A percentile compares a stretch with the other conserved stretches of the same genome.
Evolutionary conservation across 2,329 filamentous ascomycete species (phyloP).

Genomic region (Cercospora beticola): DNA sequence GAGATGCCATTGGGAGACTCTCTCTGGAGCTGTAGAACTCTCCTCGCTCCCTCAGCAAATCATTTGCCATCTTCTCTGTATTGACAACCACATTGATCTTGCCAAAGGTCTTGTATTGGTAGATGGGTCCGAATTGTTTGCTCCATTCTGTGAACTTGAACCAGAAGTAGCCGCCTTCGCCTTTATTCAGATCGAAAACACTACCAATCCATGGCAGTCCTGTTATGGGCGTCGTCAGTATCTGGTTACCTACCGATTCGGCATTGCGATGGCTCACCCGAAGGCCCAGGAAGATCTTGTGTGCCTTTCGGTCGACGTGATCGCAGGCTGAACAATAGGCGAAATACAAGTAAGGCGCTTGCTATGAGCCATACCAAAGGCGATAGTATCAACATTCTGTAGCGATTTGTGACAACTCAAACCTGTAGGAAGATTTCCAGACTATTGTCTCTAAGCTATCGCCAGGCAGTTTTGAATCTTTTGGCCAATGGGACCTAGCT

Average conservation of each 20-base stretch:
- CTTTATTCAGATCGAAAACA: not conserved
- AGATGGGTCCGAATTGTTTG: not conserved
- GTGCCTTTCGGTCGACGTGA: not conserved
- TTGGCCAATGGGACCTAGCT: not conserved
- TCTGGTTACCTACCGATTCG: accelerated
- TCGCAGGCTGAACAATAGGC: not conserved
- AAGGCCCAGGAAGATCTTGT: not conserved
- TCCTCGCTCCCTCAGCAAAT: not conserved
- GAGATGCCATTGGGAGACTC: not conserved
- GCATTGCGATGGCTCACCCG: not conserved
- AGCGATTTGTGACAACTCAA: not conserved
- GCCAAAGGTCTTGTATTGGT: not conserved
- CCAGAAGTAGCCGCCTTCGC: not conserved
- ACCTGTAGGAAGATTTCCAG: not conserved
- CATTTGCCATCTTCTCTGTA: not conserved
- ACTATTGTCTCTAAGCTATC: not conserved
- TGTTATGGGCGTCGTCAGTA: not conserved
- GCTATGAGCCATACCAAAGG: not conserved
- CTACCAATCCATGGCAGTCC: not conserved
- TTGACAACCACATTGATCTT: not conserved
- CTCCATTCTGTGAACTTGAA: not conserved
- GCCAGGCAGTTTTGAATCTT: not conserved
- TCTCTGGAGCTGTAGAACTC: not conserved
- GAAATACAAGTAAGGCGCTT: not conserved
- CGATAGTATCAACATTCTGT: not conserved